A percentile compares a stretch with the other conserved stretches of the same genome.
These are phyloP conservation scores for Nitzschia palea DNA, from an alignment of 108 stramenopile species.

Conservation along the genomic window DNA sequence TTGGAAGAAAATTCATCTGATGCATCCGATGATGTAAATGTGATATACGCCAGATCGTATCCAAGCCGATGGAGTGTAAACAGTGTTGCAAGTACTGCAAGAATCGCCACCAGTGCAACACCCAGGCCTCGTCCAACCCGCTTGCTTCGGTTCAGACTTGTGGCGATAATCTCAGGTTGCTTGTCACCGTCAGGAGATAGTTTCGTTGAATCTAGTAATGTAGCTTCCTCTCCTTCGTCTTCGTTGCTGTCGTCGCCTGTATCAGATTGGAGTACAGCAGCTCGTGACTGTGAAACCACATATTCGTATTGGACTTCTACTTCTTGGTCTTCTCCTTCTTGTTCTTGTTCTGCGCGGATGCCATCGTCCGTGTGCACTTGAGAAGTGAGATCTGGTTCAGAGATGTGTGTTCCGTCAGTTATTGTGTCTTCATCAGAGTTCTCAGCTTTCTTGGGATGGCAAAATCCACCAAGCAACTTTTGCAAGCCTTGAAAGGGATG, in stretches of 20 bases:
- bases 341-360: not conserved
- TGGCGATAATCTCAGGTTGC: not conserved
- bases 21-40: not conserved
- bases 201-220: not conserved
- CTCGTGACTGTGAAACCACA: too few species aligned
- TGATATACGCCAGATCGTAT: conserved; percentile 1
- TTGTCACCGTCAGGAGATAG: not conserved
- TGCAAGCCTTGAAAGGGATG: not conserved
- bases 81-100: conserved; percentile 21
- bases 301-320: too few species aligned
- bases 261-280: too few species aligned
- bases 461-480: conserved; percentile 23
- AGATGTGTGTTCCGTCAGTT: not conserved
- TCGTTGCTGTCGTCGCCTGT: not conserved
- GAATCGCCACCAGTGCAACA: not conserved
- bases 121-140: conserved; percentile 8
- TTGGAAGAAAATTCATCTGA: not conserved
- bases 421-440: not conserved
- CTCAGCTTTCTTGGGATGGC: conserved; percentile 2
- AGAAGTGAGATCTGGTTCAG: conserved; percentile 9
- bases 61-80: conserved; percentile 18
- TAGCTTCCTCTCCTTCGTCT: not conserved
- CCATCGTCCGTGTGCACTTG: not conserved
- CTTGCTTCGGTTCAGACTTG: not conserved
- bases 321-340: not conserved